These are phyloP conservation scores for Chloroidium sp. DNA, from an alignment of 163 green algal species.

Conservation along the genomic window DNA sequence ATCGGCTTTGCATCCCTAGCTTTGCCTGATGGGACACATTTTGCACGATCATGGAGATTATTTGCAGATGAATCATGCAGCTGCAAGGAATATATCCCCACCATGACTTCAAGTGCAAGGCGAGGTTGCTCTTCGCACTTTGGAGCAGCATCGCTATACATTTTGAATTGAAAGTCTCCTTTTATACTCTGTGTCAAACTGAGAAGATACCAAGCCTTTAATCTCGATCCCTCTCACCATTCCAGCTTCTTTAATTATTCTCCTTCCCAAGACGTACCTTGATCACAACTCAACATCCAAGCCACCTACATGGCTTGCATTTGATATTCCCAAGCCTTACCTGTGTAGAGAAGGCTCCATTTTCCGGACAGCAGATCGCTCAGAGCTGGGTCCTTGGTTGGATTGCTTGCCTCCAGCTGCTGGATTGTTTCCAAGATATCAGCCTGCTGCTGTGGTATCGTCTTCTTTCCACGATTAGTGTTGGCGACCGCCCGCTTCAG, in stretches of 20 bases:
- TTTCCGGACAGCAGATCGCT: slow-evolving; percentile 5
- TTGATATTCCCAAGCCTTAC: not conserved
- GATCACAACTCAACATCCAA: too few species aligned
- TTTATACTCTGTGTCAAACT: not conserved
- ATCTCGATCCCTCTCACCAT: too few species aligned
- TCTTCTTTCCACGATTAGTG: slow-evolving; percentile 3
- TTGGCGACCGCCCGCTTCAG: not conserved
- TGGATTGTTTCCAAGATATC: slow-evolving; percentile 6
- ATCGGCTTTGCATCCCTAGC: not conserved
- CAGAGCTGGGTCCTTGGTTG: not conserved
- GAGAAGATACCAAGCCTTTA: not conserved
- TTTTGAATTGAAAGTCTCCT: not conserved
- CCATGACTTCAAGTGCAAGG: not conserved
- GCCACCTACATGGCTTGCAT: too few species aligned
- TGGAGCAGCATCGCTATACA: too few species aligned
- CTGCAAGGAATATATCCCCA: not conserved
- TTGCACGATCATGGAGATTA: not conserved
- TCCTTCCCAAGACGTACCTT: too few species aligned
- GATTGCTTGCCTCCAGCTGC: slow-evolving; percentile 6
- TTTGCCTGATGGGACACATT: slow-evolving; percentile 1
- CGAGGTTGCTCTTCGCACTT: too few species aligned
- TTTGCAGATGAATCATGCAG: not conserved
- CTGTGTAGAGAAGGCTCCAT: slow-evolving; percentile 13
- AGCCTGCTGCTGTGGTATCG: not conserved
- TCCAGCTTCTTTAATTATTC: too few species aligned